Evolutionary conservation across 2,329 filamentous ascomycete species (phyloP), one percentile per base, ranked within the genome.

Genomic region (Xylariaceae sp.): DNA sequence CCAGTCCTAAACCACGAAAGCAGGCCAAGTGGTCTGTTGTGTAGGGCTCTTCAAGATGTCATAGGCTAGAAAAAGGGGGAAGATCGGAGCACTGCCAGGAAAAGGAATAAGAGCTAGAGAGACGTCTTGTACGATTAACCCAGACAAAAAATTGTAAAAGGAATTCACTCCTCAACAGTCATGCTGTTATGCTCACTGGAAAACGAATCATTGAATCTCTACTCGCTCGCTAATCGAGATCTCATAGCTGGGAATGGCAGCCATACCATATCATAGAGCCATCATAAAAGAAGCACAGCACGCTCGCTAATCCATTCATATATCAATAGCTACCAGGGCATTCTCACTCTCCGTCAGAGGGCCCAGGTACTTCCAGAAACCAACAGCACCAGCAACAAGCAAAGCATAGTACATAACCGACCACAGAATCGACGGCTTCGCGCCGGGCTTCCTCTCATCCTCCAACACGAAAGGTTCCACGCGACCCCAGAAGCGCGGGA

Each of bases 401-500:
- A 97, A 73, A 1, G 82, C 59, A 72, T 97, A 97, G 72, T 97
- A 97, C 1, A 82, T 78, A 2, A 88, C 73, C 0, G 89, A 93
- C 89, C 89, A 96, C 45, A 72, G 35, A 82, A 68, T 18, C 74
- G 75, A 67, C 79, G 37, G 11, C 35, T 72, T 65, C 52, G 57
- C 10, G 67, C 65, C 57, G 67, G 64, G 59, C 66, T 60, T 60
- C 9, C 55, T 18, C 8, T 47, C 58, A n/a, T 55, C 54, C 67
- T 68, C 58, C 35, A 65, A 63, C 18, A 54, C 53, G 63, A 13
- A 77, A 4, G 23, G 82, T 67, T 87, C 83, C 2, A 97, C 84
- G 7, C 83, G 78, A 0, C 94, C 93, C 86, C 89, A 96, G 60
- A 97, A 76, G 5, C 92, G 83, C 18, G 94, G 94, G 53, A 97